Conservation (phyloP, 1,284 basidiomycete genomes). For the Pseudozyma pruni region DNA sequence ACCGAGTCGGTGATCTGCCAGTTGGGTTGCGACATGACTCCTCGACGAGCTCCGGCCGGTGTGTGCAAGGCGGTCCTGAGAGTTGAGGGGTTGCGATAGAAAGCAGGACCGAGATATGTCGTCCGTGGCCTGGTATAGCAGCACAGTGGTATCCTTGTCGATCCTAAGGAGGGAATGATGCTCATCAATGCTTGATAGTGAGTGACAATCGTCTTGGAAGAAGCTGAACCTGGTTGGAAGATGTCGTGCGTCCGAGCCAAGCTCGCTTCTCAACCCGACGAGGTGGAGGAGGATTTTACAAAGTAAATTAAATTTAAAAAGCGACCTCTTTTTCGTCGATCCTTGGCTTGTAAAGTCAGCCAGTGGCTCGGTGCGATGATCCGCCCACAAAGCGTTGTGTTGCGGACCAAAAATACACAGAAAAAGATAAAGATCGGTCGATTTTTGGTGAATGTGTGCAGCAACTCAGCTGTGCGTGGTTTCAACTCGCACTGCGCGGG, state of each 20-base stretch:
- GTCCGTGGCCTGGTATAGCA: neutral
- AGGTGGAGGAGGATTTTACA: conserved; percentile 16
- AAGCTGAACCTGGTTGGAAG: neutral
- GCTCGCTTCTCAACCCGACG: neutral
- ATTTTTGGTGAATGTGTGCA: conserved; percentile 1
- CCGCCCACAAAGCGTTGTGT: no score
- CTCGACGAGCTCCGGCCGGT: conserved; percentile 4
- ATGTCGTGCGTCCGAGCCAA: conserved; percentile 8
- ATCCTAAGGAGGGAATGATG: neutral
- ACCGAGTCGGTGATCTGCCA: conserved; percentile 48
- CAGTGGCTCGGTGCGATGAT: no score
- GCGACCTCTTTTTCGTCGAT: no score
- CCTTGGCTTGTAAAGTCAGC: no score
- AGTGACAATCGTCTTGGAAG: no score
- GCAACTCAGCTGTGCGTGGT: conserved; percentile 11
- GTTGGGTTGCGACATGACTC: conserved; percentile 35
- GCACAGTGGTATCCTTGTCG: conserved; percentile 1
- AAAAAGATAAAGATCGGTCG: conserved; percentile 12
- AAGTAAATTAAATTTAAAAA: neutral
- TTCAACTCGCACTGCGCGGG: no score
- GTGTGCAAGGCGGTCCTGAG: neutral
- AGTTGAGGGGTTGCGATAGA: neutral
- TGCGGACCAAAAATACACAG: neutral
- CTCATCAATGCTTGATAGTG: conserved; percentile 6
- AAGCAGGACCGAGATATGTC: no score